Conservation (phyloP, 768 basidiomycete genomes). For the Jaapia argillacea region DNA sequence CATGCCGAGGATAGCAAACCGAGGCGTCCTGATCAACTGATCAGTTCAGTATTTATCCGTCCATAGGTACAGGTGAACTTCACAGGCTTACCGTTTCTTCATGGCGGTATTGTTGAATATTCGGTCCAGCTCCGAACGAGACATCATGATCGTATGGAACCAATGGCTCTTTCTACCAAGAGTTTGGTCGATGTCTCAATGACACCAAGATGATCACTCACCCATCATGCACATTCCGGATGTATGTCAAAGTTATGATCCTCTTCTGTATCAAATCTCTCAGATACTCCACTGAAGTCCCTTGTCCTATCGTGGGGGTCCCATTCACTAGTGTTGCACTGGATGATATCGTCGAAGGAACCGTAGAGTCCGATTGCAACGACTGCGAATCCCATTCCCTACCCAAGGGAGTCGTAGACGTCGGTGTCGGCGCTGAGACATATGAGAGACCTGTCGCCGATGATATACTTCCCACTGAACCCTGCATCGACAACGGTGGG, state of each 20-base stretch:
- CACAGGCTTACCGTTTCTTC: slow-evolving; percentile 59
- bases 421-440: slow-evolving; percentile 12
- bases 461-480: no score
- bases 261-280: slow-evolving; percentile 77
- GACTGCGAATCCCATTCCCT: slow-evolving; percentile 73
- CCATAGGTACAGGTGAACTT: neutral
- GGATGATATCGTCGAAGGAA: slow-evolving; percentile 1
- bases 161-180: slow-evolving; percentile 62
- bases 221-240: slow-evolving; percentile 84
- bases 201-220: slow-evolving; percentile 25
- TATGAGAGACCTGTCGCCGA: neutral
- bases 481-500: neutral
- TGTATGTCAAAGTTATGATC: slow-evolving; percentile 76
- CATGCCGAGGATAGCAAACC: slow-evolving; percentile 81
- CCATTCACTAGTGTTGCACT: neutral
- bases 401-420: slow-evolving; percentile 26
- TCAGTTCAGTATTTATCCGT: neutral
- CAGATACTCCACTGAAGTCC: slow-evolving; percentile 69
- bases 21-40: slow-evolving; percentile 47
- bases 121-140: slow-evolving; percentile 60
- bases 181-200: slow-evolving; percentile 3
- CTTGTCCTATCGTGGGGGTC: slow-evolving; percentile 24
- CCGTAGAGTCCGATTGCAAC: slow-evolving; percentile 34
- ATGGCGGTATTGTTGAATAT: slow-evolving; percentile 67
- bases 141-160: slow-evolving; percentile 83